Evolutionary conservation across 345 rosid species (phyloP), one percentile per base, ranked within the genome.

Genomic region (Punica granatum): DNA sequence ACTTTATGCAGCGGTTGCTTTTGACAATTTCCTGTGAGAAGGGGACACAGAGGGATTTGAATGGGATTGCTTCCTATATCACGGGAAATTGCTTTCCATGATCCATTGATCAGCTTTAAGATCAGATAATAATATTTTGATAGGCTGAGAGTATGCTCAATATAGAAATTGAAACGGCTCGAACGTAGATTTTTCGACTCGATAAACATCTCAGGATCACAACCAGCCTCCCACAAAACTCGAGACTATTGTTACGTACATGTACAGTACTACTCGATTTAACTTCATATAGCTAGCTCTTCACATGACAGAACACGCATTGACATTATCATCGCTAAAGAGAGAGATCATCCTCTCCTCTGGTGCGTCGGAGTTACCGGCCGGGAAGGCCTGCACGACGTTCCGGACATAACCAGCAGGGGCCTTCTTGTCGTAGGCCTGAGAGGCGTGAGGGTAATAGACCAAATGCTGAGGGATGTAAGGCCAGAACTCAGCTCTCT

Each of bases 321-420:
- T 71, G n/a, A 88, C 94, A 39, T 88, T 88, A 54, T 88, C 94
- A 31, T 88, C 94, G 59, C 89, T 88, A 72, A 88, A 88, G 73
- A 86, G 36, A 16, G 90, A 75, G 32, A 75, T 75, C 23, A 82
- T 68, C 53, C 84, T 78, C 36, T 88, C 94, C 26, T 86, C 89
- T 0, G 82, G 69, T 5, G 56, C 54, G n/a, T 28, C 60, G 21
- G 36, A 78, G 41, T n/a, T 68, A 14, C 79, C 60, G 31, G 79
- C 73, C 4, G 94, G 88, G 75, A 65, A 84, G 59, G 87, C 86
- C 66, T 84, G 90, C 7, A 72, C 83, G 8, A 76, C 82, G 60
- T 88, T 86, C 9, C 89, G 81, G 61, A 86, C 89, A 46, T 36
- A 72, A 34, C 94, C 90, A 0, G 90, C 64, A 0, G 94, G 94